Evolutionary conservation across 164 flowering plant genomes (phyloP).

Genomic region (Litsea cubeba): DNA sequence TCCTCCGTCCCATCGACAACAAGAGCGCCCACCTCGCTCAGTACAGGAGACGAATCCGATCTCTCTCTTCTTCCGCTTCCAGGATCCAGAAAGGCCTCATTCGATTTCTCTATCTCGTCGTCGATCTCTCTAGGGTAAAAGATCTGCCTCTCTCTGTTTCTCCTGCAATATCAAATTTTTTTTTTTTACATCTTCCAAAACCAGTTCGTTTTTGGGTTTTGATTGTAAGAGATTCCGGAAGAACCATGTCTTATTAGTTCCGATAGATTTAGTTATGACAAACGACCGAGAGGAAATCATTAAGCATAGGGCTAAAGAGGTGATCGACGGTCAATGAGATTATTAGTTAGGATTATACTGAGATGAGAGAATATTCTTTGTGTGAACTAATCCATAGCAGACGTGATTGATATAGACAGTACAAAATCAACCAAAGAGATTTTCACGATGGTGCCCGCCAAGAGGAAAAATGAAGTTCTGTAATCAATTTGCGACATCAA

Average conservation of each 20-base stretch:
- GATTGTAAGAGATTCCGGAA: not conserved
- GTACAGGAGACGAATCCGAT: constrained; percentile 72
- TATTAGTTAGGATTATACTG: too few species aligned
- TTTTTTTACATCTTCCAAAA: not conserved
- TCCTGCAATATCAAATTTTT: not conserved
- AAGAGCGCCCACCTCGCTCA: constrained; percentile 63
- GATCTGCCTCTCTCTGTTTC: not conserved
- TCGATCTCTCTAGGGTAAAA: constrained; percentile 82
- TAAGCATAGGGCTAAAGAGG: too few species aligned
- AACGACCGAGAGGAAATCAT: not conserved
- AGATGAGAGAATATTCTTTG: too few species aligned
- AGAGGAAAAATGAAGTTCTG: too few species aligned
- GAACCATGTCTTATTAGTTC: not conserved
- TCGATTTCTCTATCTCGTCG: constrained; percentile 70
- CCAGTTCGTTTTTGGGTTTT: not conserved
- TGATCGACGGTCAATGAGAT: too few species aligned
- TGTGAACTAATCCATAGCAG: not conserved
- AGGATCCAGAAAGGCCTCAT: constrained; percentile 91
- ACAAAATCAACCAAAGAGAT: too few species aligned
- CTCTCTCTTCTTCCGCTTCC: constrained; percentile 36
- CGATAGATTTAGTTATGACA: not conserved
- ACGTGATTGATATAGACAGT: not conserved
- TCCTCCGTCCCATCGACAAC: constrained; percentile 71
- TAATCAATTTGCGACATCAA: too few species aligned
- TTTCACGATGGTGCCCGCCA: too few species aligned